Percentiles rank a stretch among this genome's conserved stretches.
phyloP scores from a whole-genome alignment of 495 filamentous ascomycete species.

The Delitschia confertaspora region DNA sequence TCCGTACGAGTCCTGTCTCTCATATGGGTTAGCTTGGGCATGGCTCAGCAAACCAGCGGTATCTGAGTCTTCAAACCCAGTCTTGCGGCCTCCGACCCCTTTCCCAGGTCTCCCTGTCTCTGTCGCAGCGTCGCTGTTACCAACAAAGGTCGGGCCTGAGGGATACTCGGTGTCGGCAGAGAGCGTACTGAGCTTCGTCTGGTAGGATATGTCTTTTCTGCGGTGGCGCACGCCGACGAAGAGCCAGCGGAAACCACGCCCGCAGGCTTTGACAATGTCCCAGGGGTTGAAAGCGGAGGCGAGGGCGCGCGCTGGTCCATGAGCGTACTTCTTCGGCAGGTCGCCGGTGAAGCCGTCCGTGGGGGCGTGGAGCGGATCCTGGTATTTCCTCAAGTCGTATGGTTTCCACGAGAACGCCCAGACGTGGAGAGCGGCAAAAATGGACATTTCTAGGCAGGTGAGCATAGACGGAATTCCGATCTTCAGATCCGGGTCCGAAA shows the following conservation, averaged over 20 bases:
- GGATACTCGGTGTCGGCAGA: no score
- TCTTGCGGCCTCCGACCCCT: constrained; percentile 1
- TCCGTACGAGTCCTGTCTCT: constrained; percentile 8
- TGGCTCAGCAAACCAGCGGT: constrained; percentile 18
- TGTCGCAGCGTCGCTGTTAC: no score
- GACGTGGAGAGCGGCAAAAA: constrained; percentile 69
- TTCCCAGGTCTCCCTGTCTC: background rate
- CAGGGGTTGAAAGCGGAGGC: constrained; percentile 71
- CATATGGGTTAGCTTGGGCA: constrained; percentile 19
- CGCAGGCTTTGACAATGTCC: constrained; percentile 73
- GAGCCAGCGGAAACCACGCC: constrained; percentile 71
- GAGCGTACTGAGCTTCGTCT: background rate
- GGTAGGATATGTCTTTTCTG: constrained; percentile 45
- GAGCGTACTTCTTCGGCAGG: constrained; percentile 39
- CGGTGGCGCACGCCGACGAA: constrained; percentile 59
- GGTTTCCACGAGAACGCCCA: constrained; percentile 74
- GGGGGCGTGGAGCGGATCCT: constrained; percentile 42
- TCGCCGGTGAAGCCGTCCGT: constrained; percentile 20
- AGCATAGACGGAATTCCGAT: constrained; percentile 71
- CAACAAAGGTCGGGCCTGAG: no score
- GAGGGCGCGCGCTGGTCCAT: constrained; percentile 60
- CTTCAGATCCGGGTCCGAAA: constrained; percentile 67
- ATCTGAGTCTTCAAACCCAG: constrained; percentile 19
- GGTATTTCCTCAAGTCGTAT: constrained; percentile 44
- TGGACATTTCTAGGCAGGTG: constrained; percentile 80